A percentile compares a stretch with the other conserved stretches of the same genome.
Evolutionary conservation across 768 basidiomycete species (phyloP).

Genomic region (Lactarius evosmus): DNA sequence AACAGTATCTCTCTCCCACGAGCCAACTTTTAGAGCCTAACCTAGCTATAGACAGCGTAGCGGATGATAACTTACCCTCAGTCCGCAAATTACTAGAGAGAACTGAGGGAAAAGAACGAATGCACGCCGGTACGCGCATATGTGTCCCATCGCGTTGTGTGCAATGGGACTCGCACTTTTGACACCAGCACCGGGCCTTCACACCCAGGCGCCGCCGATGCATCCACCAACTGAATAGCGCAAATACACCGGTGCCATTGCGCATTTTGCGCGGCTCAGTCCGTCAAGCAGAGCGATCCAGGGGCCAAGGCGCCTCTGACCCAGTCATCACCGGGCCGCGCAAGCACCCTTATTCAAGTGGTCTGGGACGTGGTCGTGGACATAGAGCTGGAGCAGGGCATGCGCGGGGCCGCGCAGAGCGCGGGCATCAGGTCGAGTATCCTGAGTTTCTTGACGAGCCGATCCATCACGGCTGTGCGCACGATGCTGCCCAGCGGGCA

Average conservation of each 20-base stretch:
- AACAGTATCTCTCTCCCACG: background rate
- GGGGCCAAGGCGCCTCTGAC: background rate
- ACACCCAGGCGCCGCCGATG: background rate
- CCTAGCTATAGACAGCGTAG: too few species aligned
- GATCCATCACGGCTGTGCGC: background rate
- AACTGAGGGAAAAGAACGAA: too few species aligned
- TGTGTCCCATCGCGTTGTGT: background rate
- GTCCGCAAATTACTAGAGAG: background rate
- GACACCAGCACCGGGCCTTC: too few species aligned
- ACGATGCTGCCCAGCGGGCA: background rate
- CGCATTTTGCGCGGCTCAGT: background rate
- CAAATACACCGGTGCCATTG: background rate
- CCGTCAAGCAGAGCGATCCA: background rate
- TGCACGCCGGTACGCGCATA: too few species aligned
- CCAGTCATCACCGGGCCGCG: background rate
- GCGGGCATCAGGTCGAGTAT: background rate
- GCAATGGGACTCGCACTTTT: too few species aligned
- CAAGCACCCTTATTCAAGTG: background rate
- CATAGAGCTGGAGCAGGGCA: background rate
- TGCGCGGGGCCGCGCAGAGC: background rate
- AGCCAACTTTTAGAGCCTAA: background rate
- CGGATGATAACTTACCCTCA: too few species aligned
- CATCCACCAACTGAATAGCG: background rate
- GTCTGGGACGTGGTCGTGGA: background rate
- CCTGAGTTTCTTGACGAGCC: background rate